These are phyloP conservation scores for Aureobasidium leucospermi DNA, from an alignment of 2,329 filamentous ascomycete genomes.

Conservation along the genomic window DNA sequence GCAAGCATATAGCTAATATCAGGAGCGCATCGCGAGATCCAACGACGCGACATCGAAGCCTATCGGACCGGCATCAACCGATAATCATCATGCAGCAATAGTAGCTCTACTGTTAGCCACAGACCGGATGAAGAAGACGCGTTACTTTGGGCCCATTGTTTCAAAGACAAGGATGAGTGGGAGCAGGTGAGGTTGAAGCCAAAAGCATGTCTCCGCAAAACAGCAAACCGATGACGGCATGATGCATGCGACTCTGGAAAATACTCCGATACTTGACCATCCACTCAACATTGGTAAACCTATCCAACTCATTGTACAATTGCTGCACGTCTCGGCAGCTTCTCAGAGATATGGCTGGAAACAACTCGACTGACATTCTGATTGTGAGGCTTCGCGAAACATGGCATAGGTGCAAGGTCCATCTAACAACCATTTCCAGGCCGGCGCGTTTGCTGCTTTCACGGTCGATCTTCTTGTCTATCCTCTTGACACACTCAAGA, in stretches of 20 bases:
- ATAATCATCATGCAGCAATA: too few species aligned
- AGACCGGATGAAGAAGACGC: too few species aligned
- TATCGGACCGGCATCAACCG: too few species aligned
- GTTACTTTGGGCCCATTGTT: background rate
- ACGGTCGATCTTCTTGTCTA: slow-evolving; percentile 80
- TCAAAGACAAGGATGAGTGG: background rate
- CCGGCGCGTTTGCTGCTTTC: slow-evolving; percentile 78
- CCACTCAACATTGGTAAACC: background rate
- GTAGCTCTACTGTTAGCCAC: too few species aligned
- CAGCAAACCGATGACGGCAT: background rate
- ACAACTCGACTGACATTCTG: slow-evolving; percentile 9
- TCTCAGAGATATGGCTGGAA: background rate
- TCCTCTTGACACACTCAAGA: slow-evolving; percentile 85
- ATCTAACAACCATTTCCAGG: slow-evolving; percentile 43
- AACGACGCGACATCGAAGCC: too few species aligned
- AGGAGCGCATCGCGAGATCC: too few species aligned
- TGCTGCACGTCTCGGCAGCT: background rate
- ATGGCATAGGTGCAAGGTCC: background rate
- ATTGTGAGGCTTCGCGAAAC: slow-evolving; percentile 15
- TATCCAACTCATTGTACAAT: background rate
- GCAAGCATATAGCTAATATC: too few species aligned
- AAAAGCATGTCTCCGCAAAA: background rate
- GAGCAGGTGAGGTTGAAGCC: background rate
- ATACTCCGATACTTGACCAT: background rate
- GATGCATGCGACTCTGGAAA: background rate